Evolutionary conservation across 768 basidiomycete genomes (phyloP).

Genomic region (Naganishia friedmannii): DNA sequence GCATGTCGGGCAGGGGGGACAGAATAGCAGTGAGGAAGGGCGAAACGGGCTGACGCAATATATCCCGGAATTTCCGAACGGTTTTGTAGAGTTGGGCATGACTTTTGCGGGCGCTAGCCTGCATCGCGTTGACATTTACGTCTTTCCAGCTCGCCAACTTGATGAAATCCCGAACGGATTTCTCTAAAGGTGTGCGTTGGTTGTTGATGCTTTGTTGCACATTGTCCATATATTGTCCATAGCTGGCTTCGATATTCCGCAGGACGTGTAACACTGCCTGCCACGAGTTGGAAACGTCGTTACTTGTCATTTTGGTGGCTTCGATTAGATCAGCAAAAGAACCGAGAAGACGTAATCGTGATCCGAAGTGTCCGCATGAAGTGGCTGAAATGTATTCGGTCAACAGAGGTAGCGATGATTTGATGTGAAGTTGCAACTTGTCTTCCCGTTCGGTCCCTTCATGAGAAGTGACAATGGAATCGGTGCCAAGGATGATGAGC

Average conservation of each 20-base stretch:
- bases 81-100: conserved; percentile 88
- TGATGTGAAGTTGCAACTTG: conserved; percentile 57
- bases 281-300: conserved; percentile 51
- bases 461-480: conserved; percentile 32
- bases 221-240: conserved; percentile 60
- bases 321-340: conserved; percentile 60
- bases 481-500: conserved; percentile 60
- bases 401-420: conserved; percentile 69
- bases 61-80: conserved; percentile 84
- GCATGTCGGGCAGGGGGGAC: conserved; percentile 1
- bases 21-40: conserved; percentile 36
- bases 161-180: conserved; percentile 76
- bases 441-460: conserved; percentile 51
- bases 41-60: conserved; percentile 68
- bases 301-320: conserved; percentile 25
- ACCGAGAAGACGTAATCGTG: conserved; percentile 65
- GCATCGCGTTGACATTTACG: conserved; percentile 87
- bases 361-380: conserved; percentile 77
- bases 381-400: conserved; percentile 72
- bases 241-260: conserved; percentile 63
- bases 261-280: conserved; percentile 62
- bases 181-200: conserved; percentile 67
- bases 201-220: conserved; percentile 58
- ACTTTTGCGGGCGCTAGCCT: conserved; percentile 81
- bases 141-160: conserved; percentile 99